Evolutionary conservation across 2,329 filamentous ascomycete species (phyloP), one percentile per base, ranked within the genome.

Genomic region (Hypoxylon rubiginosum): DNA sequence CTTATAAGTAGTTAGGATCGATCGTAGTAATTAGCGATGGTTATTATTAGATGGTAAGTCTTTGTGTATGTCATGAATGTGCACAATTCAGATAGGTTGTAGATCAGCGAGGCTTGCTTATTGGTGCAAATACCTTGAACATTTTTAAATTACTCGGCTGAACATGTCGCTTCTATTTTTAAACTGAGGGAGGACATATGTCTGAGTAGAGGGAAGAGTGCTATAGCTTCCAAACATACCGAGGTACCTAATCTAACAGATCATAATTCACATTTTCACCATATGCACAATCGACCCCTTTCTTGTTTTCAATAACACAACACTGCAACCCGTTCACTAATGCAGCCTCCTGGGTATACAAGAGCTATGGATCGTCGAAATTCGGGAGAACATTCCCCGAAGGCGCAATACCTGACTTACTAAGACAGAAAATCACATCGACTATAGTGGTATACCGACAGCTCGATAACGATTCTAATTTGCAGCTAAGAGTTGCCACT

Each of bases 381-480:
- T 36, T 64, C 59, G 62, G 63, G 46, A 8, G 49, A 63, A 48
- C 52, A 50, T 52, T 66, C 64, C 53, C 62, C 63, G 66, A 62
- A 30, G 56, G 63, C 64, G 63, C 56, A 61, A 58, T 58, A 63
- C 13, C 62, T 62, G 66, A 68, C 59, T 68, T 68, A 63, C 59
- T 61, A 61, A 63, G 53, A 46, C 30, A 48, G 48, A 48, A 55
- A 55, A 52, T 19, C 10, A 24, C 21, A 62, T 64, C 45, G 48
- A 41, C 46, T 51, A 62, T 55, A 54, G 26, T 21, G 56, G 56
- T 58, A 63, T 58, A 52, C 59, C 49, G 11, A 32, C 13, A n/a
- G 9, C 28, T 34, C 6, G 15, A 50, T 10, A 30, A 30, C 45
- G 21, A 49, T 10, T 56, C 56, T 55, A 13, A 13, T 21, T 53